Evolutionary conservation across 169 alveolate genomes (phyloP).

Genomic region (Cryptosporidium andersoni): DNA sequence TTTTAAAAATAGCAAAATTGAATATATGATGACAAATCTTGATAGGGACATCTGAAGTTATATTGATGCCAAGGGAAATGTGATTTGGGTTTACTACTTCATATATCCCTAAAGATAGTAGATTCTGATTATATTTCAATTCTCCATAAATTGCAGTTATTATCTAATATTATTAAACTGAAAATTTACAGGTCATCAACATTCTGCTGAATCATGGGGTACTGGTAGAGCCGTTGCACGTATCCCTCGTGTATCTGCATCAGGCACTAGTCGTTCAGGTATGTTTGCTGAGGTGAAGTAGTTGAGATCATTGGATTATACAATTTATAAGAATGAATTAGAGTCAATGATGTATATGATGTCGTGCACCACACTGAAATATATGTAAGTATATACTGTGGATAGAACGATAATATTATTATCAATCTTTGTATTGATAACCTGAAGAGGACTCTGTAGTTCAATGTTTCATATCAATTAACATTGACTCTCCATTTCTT

Average conservation of each 20-base stretch:
- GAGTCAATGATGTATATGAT: constrained; percentile 46
- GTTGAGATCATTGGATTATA: too few species aligned
- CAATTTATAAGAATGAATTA: too few species aligned
- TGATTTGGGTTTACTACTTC: background rate
- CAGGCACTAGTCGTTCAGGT: constrained; percentile 97
- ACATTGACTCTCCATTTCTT: background rate
- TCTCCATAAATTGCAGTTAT: background rate
- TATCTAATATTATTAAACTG: background rate
- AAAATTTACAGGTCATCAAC: constrained; percentile 88
- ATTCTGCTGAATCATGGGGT: constrained; percentile 99
- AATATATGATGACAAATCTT: constrained; percentile 42
- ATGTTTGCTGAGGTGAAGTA: background rate
- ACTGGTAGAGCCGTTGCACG: constrained; percentile 99
- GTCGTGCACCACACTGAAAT: constrained; percentile 73
- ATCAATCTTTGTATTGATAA: background rate
- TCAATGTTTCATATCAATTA: background rate
- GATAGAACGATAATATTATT: constrained; percentile 47
- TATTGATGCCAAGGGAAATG: constrained; percentile 23
- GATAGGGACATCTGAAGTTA: constrained; percentile 67
- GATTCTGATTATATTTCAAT: constrained; percentile 33
- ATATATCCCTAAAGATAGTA: constrained; percentile 62
- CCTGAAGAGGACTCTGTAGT: background rate
- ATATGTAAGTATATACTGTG: constrained; percentile 8
- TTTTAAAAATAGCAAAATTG: background rate
- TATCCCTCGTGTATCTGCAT: constrained; percentile 99